These are phyloP conservation scores for Trebouxia sp. DNA, from an alignment of 139 green algal genomes.

Conservation along the genomic window DNA sequence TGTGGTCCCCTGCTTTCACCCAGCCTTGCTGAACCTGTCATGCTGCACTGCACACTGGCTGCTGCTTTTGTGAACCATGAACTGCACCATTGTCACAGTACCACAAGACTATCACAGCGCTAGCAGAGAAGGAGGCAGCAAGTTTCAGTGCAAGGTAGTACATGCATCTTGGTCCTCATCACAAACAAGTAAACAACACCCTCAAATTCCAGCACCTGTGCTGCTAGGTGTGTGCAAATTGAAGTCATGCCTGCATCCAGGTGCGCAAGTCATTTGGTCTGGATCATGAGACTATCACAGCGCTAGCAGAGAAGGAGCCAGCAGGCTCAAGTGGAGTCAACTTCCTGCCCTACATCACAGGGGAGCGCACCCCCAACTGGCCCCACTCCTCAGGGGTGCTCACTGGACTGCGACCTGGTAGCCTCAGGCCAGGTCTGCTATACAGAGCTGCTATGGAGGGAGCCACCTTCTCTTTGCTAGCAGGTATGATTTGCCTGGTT, in stretches of 20 bases:
- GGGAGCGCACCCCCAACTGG: conserved; percentile 91
- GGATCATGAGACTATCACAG: conserved; percentile 62
- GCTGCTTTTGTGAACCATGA: background rate
- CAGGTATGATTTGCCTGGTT: conserved; percentile 32
- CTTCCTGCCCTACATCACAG: conserved; percentile 84
- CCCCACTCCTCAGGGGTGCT: conserved; percentile 72
- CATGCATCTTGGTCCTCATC: too few species aligned
- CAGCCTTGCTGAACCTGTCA: background rate
- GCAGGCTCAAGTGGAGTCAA: conserved; percentile 70
- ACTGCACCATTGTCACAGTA: background rate
- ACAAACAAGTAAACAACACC: too few species aligned
- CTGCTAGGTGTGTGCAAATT: background rate
- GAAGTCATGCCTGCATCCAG: conserved; percentile 24
- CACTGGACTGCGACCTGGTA: conserved; percentile 48
- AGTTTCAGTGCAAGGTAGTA: conserved; percentile 72
- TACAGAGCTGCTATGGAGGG: conserved; percentile 89
- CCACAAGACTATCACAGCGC: conserved; percentile 60
- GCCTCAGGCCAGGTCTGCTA: conserved; percentile 62
- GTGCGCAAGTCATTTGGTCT: conserved; percentile 53
- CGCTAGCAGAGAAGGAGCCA: conserved; percentile 58
- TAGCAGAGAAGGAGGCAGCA: conserved; percentile 61
- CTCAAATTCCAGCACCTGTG: too few species aligned
- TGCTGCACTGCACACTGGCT: too few species aligned
- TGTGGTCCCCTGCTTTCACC: conserved; percentile 9
- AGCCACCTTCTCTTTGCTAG: conserved; percentile 75